These are phyloP conservation scores for Cystobasidium sp. DNA, from an alignment of 1,284 basidiomycete species.

Conservation along the genomic window DNA sequence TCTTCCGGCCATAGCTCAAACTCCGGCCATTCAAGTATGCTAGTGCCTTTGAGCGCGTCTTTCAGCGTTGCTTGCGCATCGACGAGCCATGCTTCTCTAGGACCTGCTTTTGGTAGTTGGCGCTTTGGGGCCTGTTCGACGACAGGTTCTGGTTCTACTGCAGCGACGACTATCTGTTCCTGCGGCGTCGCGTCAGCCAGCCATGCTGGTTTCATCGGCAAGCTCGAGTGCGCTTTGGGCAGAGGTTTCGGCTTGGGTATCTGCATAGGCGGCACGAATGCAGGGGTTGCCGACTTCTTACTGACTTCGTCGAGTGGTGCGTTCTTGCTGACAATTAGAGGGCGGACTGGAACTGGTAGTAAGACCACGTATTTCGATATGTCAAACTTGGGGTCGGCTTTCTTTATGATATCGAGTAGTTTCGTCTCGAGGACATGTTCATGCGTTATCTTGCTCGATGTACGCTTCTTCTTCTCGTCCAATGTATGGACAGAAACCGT, in stretches of 20 bases:
- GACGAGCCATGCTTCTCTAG: slow-evolving; percentile 24
- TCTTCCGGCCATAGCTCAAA: slow-evolving; percentile 33
- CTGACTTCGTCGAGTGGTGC: slow-evolving; percentile 2
- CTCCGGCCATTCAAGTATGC: slow-evolving; percentile 41
- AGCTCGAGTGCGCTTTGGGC: slow-evolving; percentile 23
- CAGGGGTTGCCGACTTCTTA: not conserved
- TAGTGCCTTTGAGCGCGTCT: slow-evolving; percentile 33
- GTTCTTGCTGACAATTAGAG: slow-evolving; percentile 16
- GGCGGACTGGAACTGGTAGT: slow-evolving; percentile 28
- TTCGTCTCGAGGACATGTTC: slow-evolving; percentile 1
- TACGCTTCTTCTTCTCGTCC: slow-evolving; percentile 1
- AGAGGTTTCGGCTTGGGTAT: slow-evolving; percentile 18
- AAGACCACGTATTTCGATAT: slow-evolving; percentile 1
- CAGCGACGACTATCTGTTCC: not conserved
- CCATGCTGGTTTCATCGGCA: slow-evolving; percentile 33
- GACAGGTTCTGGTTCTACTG: not conserved
- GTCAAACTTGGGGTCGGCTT: not conserved
- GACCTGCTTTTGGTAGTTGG: slow-evolving; percentile 5
- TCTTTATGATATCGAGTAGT: slow-evolving; percentile 2
- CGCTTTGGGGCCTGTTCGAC: not conserved
- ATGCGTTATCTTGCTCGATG: not conserved
- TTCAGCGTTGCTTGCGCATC: slow-evolving; percentile 6
- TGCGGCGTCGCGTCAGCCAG: not conserved
- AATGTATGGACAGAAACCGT: slow-evolving; percentile 15
- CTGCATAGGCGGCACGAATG: not conserved